Percentiles rank a stretch among this genome's conserved stretches.
Evolutionary conservation across 2,329 filamentous ascomycete genomes (phyloP).

Genomic region (Coniochaeta sp.): DNA sequence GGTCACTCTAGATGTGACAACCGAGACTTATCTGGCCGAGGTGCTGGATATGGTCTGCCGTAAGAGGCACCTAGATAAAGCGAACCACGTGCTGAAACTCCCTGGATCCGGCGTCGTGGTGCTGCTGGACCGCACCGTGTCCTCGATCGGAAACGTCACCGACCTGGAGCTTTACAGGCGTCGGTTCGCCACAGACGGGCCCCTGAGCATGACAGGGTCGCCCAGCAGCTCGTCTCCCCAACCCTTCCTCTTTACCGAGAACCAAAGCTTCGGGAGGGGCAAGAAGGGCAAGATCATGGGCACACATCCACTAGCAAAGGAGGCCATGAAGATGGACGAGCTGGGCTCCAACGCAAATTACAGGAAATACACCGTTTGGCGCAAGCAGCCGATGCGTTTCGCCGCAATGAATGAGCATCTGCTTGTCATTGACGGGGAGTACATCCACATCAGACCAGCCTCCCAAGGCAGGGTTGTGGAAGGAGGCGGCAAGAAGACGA

Average conservation of each 20-base stretch:
- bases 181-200: slow-evolving; percentile 68
- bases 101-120: slow-evolving; percentile 68
- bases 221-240: slow-evolving; percentile 67
- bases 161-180: slow-evolving; percentile 71
- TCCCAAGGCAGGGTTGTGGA: slow-evolving; percentile 60
- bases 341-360: slow-evolving; percentile 51
- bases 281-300: slow-evolving; percentile 46
- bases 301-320: slow-evolving; percentile 60
- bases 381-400: slow-evolving; percentile 77
- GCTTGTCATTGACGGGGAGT: slow-evolving; percentile 76
- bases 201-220: slow-evolving; percentile 60
- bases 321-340: slow-evolving; percentile 53
- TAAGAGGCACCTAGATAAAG: slow-evolving; percentile 73
- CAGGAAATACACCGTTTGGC: slow-evolving; percentile 73
- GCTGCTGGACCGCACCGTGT: slow-evolving; percentile 69
- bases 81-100: slow-evolving; percentile 70
- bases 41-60: slow-evolving; percentile 73
- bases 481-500: slow-evolving; percentile 63
- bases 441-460: slow-evolving; percentile 75
- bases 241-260: slow-evolving; percentile 46
- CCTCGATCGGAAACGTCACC: slow-evolving; percentile 66
- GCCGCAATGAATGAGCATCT: slow-evolving; percentile 69
- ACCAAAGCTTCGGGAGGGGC: slow-evolving; percentile 43
- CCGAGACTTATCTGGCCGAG: slow-evolving; percentile 77
- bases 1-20: slow-evolving; percentile 68